Conservation (phyloP, 768 basidiomycete species). For the Tubosaeta sp. region DNA sequence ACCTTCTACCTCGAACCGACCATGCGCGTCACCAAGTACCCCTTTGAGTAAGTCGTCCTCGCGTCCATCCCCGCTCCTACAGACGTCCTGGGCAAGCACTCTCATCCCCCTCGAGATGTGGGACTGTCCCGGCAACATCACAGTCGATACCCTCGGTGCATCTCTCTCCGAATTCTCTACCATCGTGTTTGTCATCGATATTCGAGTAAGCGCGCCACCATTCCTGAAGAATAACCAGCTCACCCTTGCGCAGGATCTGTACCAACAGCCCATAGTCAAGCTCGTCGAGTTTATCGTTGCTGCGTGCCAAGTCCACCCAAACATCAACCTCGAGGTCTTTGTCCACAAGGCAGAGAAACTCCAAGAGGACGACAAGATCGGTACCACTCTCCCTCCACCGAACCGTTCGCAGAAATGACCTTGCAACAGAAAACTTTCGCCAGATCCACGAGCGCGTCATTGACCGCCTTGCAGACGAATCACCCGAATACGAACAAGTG, state of each 20-base stretch:
- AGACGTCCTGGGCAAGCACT: conserved; percentile 48
- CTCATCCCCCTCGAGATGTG: conserved; percentile 91
- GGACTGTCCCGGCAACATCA: conserved; percentile 88
- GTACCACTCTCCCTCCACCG: conserved; percentile 37
- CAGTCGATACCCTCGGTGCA: conserved; percentile 71
- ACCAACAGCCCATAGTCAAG: conserved; percentile 77
- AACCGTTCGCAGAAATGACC: neutral
- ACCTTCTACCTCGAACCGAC: conserved; percentile 90
- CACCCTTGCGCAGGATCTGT: conserved; percentile 56
- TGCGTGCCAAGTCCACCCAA: conserved; percentile 70
- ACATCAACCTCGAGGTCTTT: conserved; percentile 83
- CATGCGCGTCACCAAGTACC: conserved; percentile 66
- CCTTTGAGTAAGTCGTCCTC: conserved; percentile 65
- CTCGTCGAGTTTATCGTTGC: conserved; percentile 79
- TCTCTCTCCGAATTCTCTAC: conserved; percentile 77
- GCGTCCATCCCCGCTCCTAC: neutral
- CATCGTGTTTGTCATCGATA: conserved; percentile 92
- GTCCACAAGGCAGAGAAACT: conserved; percentile 94
- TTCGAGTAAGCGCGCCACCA: conserved; percentile 55
- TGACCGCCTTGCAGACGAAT: conserved; percentile 76
- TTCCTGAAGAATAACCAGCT: neutral
- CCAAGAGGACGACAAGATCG: conserved; percentile 87
- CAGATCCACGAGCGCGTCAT: conserved; percentile 85
- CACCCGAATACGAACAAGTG: conserved; percentile 71
- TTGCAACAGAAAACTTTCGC: conserved; percentile 75